Base-by-base conservation (phyloP, 352 stramenopile species). In the Phytophthora palmivora region DNA sequence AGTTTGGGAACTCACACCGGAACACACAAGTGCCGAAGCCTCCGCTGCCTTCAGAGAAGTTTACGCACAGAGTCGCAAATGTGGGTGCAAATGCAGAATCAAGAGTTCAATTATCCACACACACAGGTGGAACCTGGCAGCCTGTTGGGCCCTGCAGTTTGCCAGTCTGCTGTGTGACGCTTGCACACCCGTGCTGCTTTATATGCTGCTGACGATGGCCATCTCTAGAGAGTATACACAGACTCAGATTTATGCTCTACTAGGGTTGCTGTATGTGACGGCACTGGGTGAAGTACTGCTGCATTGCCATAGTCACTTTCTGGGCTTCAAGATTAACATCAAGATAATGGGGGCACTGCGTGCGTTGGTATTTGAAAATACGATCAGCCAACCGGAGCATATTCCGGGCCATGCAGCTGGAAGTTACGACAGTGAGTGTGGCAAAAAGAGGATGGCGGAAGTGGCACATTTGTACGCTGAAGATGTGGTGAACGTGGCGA, bases 1-100 rank as follows among this genome's bases (percentile, higher is more conserved):
- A 46, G 71, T 81, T 24, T 90, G 81, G 81, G 66, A 67, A 22
- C 69, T 90, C 26, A 53, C 78, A 38, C 42, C 56, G 15, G 61
- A 63, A 16, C 79, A 72, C 52, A 74, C 64, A 43, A 85, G 76
- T 44, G 58, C 68, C n/a, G 63, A 63, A 21, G 70, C 70, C 41
- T 58, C 63, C 1, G 64, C 75, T 18, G 58, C 75, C 33, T 66
- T 69, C 46, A 34, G 60, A 30, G 52, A 71, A 7, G 51, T 79
- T 38, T 74, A 68, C 44, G 52, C 58, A 11, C 44, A 58, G 56
- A 51, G 28, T 19, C 56, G 19, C 39, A 32, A 39, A 3, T 41
- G 34, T 4, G 5, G 45, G 3, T 5, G 38, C 33, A 49, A 55
- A 12, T 78, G 72, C 45, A 61, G 33, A 16, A 49, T 88, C n/a